These are phyloP conservation scores for Keithomyces neogunnii DNA, from an alignment of 2,329 filamentous ascomycete genomes.

Conservation along the genomic window DNA sequence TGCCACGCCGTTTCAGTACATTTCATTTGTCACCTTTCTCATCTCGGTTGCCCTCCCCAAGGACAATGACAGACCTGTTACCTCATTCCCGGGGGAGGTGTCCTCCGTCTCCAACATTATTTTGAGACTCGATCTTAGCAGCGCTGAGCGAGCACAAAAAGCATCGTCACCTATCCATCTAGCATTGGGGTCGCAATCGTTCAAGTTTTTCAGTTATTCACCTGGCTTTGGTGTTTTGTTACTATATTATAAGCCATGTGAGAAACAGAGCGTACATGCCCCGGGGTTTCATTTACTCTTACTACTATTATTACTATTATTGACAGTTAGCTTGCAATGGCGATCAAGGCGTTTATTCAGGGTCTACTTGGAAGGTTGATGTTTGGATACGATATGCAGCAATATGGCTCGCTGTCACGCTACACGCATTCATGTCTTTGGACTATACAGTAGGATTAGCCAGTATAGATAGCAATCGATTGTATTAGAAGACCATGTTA, in stretches of 20 bases:
- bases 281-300: no score
- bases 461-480: conserved; percentile 4
- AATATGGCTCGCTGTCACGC: neutral
- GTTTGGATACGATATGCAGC: neutral
- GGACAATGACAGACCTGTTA: neutral
- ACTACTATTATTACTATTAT: neutral
- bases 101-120: neutral
- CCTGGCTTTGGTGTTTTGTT: neutral
- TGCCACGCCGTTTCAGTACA: neutral
- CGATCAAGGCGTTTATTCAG: conserved; percentile 1
- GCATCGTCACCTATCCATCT: neutral
- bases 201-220: neutral
- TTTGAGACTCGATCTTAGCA: neutral
- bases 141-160: conserved; percentile 1
- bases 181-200: neutral
- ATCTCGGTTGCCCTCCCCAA: neutral
- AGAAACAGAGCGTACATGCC: neutral
- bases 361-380: neutral
- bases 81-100: neutral
- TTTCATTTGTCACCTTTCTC: neutral
- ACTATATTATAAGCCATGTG: neutral
- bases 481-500: neutral
- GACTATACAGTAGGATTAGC: neutral
- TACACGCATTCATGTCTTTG: neutral
- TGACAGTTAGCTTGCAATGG: conserved; percentile 2